A percentile compares a stretch with the other conserved stretches of the same genome.
phyloP scores from a whole-genome alignment of 148 eudicot species.

The Rhododendron kiyosumense region DNA sequence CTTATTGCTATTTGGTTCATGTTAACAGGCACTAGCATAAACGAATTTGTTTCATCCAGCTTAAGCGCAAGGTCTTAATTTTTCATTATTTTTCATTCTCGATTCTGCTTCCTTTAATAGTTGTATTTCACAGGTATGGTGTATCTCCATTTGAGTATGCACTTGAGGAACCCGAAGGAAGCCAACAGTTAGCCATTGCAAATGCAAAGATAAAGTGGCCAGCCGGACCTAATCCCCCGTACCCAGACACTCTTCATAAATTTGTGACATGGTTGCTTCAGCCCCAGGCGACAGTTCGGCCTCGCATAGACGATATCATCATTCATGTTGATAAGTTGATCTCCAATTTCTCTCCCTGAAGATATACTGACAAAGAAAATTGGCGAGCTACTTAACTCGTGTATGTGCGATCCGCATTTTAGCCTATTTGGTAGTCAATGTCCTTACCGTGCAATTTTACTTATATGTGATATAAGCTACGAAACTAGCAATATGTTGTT shows the following conservation, averaged over 20 bases:
- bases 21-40: too few relatives aligned
- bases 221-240: conserved; percentile 65
- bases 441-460: not conserved
- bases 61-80: not conserved
- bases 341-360: conserved; percentile 66
- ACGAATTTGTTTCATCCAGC: not conserved
- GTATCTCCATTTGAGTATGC: conserved; percentile 95
- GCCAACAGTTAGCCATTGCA: conserved; percentile 82
- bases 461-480: conserved; percentile 1
- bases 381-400: not conserved
- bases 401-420: conserved; percentile 6
- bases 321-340: conserved; percentile 91
- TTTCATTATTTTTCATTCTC: not conserved
- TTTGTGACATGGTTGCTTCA: conserved; percentile 99
- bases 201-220: conserved; percentile 96
- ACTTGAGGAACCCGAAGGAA: conserved; percentile 89
- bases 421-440: not conserved
- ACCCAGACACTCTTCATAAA: conserved; percentile 91
- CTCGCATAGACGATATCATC: conserved; percentile 85
- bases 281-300: conserved; percentile 87
- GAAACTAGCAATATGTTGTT: conserved; percentile 8
- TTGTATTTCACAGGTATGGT: conserved; percentile 64
- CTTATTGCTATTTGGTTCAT: too few relatives aligned
- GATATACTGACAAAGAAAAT: not conserved
- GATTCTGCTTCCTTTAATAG: not conserved